Base-by-base conservation (phyloP, 371 early-diverging fungal genomes). In the Lichtheimia ornata region DNA sequence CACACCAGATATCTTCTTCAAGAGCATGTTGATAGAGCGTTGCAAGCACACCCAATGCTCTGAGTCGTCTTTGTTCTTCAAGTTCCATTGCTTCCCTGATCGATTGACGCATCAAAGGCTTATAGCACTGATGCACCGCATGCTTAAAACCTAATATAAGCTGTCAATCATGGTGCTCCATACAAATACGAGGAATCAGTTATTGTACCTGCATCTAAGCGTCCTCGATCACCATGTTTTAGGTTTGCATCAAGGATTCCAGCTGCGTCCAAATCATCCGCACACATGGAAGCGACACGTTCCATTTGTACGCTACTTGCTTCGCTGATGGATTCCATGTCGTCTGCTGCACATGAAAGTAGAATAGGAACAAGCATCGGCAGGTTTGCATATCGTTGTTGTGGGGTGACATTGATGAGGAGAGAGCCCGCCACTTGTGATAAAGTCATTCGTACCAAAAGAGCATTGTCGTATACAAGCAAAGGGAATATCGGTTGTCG, bases 401-500 rank as follows among this genome's bases (percentile, higher is more conserved):
- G 22, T 13, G 57, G 44, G 2, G 44, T 22, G 15, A 42, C 14
- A 13, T 22, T 15, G 14, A 15, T 56, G 43, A 56, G 12, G 15
- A 15, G 42, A 17, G 44, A 17, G 3, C n/a, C 13, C 14, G 28
- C 15, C 25, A 56, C 57, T 11, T 43, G 15, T 13, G 20, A 14
- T 4, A 56, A 56, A 14, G 15, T 15, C 18, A 22, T 56, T 25
- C 57, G 57, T 11, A 56, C 57, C 15, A 25, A 20, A 14, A 45
- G 20, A 2, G 57, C 24, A 13, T 13, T 22, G 25, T 56, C 57
- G n/a, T 56, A 25, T 13, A 56, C 57, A 13, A 56, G 27, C 18
- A 28, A 12, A 13, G 57, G 57, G 27, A 56, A 56, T 15, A 22
- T 24, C 4, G 57, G 43, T 45, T 56, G 43, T 3, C 57, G 57